These are phyloP conservation scores for Zygosaccharomyces kombuchaensis DNA, from an alignment of 805 yeast species.

Conservation along the genomic window DNA sequence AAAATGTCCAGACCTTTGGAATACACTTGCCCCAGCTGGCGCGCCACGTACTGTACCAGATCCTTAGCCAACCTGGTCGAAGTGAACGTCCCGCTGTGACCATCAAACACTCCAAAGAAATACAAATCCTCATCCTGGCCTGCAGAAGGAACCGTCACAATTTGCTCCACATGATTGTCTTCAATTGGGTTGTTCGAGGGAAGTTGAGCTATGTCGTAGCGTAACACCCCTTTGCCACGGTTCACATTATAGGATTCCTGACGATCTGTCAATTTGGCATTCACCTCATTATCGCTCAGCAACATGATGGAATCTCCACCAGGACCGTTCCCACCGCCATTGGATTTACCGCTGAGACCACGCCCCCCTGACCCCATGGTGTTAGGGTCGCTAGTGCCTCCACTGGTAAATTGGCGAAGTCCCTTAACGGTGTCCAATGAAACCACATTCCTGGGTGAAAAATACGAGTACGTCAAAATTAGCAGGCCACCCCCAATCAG, in stretches of 20 bases:
- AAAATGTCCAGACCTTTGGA: conserved; percentile 15
- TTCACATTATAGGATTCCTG: conserved; percentile 80
- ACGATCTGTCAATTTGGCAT: conserved; percentile 57
- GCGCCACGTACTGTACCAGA: conserved; percentile 69
- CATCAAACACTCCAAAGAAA: conserved; percentile 95
- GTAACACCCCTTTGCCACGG: conserved; percentile 78
- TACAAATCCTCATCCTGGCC: conserved; percentile 64
- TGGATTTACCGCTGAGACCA: neutral
- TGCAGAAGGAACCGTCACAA: conserved; percentile 62
- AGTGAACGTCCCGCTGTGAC: conserved; percentile 96
- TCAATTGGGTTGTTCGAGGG: conserved; percentile 93
- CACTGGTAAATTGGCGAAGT: conserved; percentile 23
- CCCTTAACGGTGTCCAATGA: conserved; percentile 29
- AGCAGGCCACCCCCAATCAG: conserved; percentile 17
- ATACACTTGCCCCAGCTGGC: conserved; percentile 65
- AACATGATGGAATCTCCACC: conserved; percentile 39
- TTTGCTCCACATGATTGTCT: conserved; percentile 84
- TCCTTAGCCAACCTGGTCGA: conserved; percentile 78
- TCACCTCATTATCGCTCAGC: conserved; percentile 66
- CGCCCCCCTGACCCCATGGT: neutral
- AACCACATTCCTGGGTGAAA: conserved; percentile 16
- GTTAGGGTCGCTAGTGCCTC: neutral
- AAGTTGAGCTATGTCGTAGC: conserved; percentile 87
- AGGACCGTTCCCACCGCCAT: neutral
- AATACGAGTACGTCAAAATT: conserved; percentile 19